Evolutionary conservation across 2,329 filamentous ascomycete species (phyloP), one percentile per base, ranked within the genome.

Genomic region (Colletotrichum navitas): DNA sequence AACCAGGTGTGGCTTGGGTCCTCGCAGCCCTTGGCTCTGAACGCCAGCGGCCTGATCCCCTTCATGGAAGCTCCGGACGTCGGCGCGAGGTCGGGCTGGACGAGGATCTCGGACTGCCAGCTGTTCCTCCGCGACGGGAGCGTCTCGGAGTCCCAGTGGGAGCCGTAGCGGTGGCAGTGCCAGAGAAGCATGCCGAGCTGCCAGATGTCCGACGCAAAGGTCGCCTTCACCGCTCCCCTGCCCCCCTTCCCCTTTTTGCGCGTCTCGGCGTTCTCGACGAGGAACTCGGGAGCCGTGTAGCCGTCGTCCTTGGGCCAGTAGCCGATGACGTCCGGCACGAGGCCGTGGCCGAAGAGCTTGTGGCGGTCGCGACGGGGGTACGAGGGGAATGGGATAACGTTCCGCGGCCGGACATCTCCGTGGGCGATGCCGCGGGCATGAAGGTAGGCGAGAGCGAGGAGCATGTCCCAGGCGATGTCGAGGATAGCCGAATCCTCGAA

Each of bases 281-380:
- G 59, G 1, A 72, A 36, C 60, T 69, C 69, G 18, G 69, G 66
- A 2, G 69, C 59, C 16, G 59, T 63, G 54, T 47, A 69, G 36
- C 59, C 3, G 32, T 4, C 5, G 6, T 34, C 18, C 51, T 7
- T 58, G 43, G 5, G 26, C 10, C 52, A 16, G 55, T 64, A 16
- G 43, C 36, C 12, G 14, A 51, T 26, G 43, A 71, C 58, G 24
- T 36, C 24, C 0, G 66, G 66, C 24, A 72, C 69, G 34, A 72
- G 52, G 5, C 69, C 66, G 49, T 72, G 69, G 11, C 69, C 65
- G 21, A 69, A 52, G 32, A 72, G 60, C 54, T 69, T 72, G 66
- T 21, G 36, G 32, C 34, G 54, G 8, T 41, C 12, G 2, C 21
- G 32, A 3, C 45, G n/a, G 32, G 36, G n/a, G 32, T n/a, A 34